Conservation (phyloP, 2,329 filamentous ascomycete species). For the Ophiostoma perfectum region DNA sequence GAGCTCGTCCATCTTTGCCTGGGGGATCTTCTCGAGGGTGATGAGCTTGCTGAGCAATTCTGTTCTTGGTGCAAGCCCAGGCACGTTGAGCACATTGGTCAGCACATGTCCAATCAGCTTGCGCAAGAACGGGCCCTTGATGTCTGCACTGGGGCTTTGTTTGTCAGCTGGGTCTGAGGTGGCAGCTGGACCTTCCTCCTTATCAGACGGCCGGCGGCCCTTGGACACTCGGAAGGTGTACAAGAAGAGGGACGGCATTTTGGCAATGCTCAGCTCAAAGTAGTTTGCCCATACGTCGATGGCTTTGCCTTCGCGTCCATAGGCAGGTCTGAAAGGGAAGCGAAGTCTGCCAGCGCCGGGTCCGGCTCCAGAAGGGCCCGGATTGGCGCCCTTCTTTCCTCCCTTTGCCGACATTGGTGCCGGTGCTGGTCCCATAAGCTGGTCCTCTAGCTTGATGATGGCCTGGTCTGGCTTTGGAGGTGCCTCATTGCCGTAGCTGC, state of each 20-base stretch:
- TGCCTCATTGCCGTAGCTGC: constrained; percentile 17
- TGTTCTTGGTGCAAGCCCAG: constrained; percentile 29
- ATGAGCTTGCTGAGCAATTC: constrained; percentile 27
- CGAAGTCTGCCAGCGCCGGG: constrained; percentile 1
- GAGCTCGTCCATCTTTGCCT: constrained; percentile 16
- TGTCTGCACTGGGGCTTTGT: constrained; percentile 8
- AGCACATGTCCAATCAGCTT: constrained; percentile 24
- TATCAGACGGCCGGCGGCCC: constrained; percentile 24
- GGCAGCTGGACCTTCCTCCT: not conserved
- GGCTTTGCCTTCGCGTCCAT: constrained; percentile 39
- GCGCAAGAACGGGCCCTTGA: constrained; percentile 25
- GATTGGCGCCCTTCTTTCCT: not conserved
- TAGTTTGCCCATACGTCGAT: constrained; percentile 52
- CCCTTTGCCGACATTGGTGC: not conserved
- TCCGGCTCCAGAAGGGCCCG: not conserved
- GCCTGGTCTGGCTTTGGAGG: constrained; percentile 29
- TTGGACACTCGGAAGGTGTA: constrained; percentile 41
- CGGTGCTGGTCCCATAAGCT: constrained; percentile 22
- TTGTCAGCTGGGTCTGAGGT: constrained; percentile 23
- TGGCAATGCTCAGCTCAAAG: constrained; percentile 40
- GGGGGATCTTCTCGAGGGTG: constrained; percentile 20
- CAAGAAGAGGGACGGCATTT: constrained; percentile 37
- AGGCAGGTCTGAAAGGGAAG: constrained; percentile 46
- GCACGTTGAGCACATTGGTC: constrained; percentile 36
- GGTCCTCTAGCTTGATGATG: constrained; percentile 30